Base-by-base conservation (phyloP, 179 eudicot species). In the Nepenthes alata region DNA sequence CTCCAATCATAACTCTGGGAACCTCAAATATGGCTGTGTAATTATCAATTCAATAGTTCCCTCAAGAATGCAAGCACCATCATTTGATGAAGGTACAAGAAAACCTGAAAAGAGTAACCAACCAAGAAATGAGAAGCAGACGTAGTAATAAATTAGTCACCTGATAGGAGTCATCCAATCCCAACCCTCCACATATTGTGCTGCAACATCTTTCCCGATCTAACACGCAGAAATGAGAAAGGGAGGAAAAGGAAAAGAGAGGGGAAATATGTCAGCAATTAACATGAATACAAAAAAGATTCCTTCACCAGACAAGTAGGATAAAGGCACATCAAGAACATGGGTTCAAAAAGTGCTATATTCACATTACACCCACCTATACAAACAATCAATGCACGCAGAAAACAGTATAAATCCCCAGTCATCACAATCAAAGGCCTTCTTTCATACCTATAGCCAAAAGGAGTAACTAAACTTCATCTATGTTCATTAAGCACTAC, bases 121-220 rank as follows among this genome's bases (percentile, higher is more conserved):
- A 6, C 35, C 8, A 55, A 0, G 3, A 5, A 11, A 55, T 5
- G 11, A 35, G 35, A n/a, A 6, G 10, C 14, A 34, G 8, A 56
- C 12, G 11, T 6, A 37, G 6, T 25, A 16, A 25, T 2, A 16
- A 35, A 7, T 56, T 14, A 15, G 37, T 80, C 68, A 93, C 98
- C 98, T 89, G 78, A 93, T 85, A 61, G 98, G 98, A 70, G 80
- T 69, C 66, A 93, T 87, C 98, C 98, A 93, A 67, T 93, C 98
- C 98, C 98, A 93, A 39, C 98, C 98, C 75, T 93, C 84, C 64
- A 93, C 98, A 72, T 93, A 93, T 60, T 93, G 98, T 8, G 98
- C 67, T 16, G 97, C 84, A 70, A 93, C 90, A 82, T 93, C 98
- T 74, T 93, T 85, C 45, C 98, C 98, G 72, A 93, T 93, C 98